Evolutionary conservation across 371 early-diverging fungal species (phyloP), one percentile per base, ranked within the genome.

Genomic region (Zychaea mexicana): DNA sequence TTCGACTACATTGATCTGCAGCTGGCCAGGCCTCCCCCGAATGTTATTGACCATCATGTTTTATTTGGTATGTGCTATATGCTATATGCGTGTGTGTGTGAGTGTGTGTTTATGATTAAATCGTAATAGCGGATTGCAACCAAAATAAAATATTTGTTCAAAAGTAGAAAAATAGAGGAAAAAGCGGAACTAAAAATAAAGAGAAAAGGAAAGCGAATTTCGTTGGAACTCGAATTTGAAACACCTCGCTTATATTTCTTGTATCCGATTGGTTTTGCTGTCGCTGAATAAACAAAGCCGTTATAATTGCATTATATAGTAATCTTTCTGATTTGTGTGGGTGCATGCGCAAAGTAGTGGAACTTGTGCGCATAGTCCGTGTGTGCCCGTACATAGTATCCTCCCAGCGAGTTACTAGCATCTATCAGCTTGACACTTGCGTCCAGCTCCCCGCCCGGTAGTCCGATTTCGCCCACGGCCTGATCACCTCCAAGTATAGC

Each of bases 341-440:
- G 49, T 24, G 59, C 46, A 45, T 28, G 27, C 13, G 64, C 64
- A 66, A 78, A 75, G 42, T 71, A 79, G 52, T 79, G 80, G 49
- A 79, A 79, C 47, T 79, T 79, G 22, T 77, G 46, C 1, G 77
- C 77, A 66, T 77, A 80, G 60, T 81, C 78, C 3, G 78, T 78
- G 53, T 81, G 81, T 26, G 81, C 72, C 9, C 76, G 73, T 4
- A 79, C 54, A 62, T 79, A 81, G 26, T 66, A 78, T 2, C 78
- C 76, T 22, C 81, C 81, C 26, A 81, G 56, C 0, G 74, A 76
- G 22, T 52, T 38, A 45, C 77, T 73, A 0, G 73, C 78, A 60
- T 81, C 75, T 6, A 81, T 54, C 2, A 65, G 27, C n/a, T 24
- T 49, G 12, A 81, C 78, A 12, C 67, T 66, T 2, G 73, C 62